Conservation (phyloP, 768 basidiomycete species). For the Mycena alexandri region DNA sequence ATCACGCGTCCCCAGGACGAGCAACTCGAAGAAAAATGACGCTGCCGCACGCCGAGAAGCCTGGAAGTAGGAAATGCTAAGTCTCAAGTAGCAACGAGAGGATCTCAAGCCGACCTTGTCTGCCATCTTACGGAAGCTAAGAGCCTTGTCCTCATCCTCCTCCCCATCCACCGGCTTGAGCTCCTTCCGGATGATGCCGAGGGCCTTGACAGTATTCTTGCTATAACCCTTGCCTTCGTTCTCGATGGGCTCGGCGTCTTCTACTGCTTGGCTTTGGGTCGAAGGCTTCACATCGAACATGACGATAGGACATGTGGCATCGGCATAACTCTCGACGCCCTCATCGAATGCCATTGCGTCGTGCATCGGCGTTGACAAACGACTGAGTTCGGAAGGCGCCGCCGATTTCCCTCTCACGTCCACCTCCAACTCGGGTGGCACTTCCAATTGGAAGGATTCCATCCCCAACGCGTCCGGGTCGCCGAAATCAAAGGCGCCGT, state of each 20-base stretch:
- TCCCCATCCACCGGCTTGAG: constrained; percentile 66
- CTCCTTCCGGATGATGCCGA: constrained; percentile 80
- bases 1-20: constrained; percentile 94
- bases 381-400: constrained; percentile 68
- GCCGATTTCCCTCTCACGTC: constrained; percentile 62
- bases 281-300: constrained; percentile 78
- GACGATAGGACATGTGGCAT: constrained; percentile 82
- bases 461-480: constrained; percentile 62
- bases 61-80: constrained; percentile 51
- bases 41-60: constrained; percentile 93
- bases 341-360: constrained; percentile 67
- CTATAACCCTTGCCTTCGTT: constrained; percentile 83
- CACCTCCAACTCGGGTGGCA: constrained; percentile 64
- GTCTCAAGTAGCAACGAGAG: background rate
- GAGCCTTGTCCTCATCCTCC: constrained; percentile 65
- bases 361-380: constrained; percentile 75
- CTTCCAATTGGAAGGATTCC: constrained; percentile 82
- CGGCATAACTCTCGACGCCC: constrained; percentile 75
- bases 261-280: constrained; percentile 65
- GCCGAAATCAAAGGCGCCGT: constrained; percentile 71
- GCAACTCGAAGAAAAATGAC: constrained; percentile 97
- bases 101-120: constrained; percentile 69
- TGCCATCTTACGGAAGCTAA: constrained; percentile 85
- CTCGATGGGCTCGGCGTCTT: constrained; percentile 52
- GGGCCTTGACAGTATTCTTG: constrained; percentile 89